phyloP scores from a whole-genome alignment of 163 green algal species.

The Coccomyxa subellipsoidea region DNA sequence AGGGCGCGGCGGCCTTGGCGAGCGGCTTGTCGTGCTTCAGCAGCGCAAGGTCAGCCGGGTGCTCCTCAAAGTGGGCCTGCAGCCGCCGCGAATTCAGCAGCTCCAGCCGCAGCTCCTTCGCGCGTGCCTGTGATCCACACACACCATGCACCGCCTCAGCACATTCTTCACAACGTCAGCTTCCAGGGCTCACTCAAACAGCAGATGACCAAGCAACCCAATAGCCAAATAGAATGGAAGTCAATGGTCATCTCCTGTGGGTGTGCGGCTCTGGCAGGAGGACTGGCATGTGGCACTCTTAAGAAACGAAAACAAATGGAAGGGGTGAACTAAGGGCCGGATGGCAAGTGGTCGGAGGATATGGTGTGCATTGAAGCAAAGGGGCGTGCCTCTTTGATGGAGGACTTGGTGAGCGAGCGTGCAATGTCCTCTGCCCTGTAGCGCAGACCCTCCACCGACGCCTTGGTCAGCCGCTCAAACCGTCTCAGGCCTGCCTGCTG shows the following conservation, averaged over 20 bases:
- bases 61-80: conserved; percentile 69
- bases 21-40: conserved; percentile 79
- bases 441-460: conserved; percentile 74
- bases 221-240: neutral
- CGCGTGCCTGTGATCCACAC: conserved; percentile 48
- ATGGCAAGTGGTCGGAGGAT: too few species aligned
- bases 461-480: conserved; percentile 46
- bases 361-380: too few species aligned
- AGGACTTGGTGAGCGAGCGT: conserved; percentile 66
- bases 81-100: conserved; percentile 82
- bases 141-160: neutral
- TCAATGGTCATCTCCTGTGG: too few species aligned
- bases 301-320: too few species aligned
- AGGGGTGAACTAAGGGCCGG: too few species aligned
- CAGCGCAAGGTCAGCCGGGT: conserved; percentile 53
- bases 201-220: neutral
- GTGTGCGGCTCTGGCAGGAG: too few species aligned
- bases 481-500: neutral
- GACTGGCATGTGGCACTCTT: too few species aligned
- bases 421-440: conserved; percentile 90
- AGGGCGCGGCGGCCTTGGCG: conserved; percentile 38
- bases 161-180: too few species aligned
- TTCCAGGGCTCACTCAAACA: too few species aligned
- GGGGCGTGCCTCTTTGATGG: conserved; percentile 67
- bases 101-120: conserved; percentile 88